These are phyloP conservation scores for Ganoderma sinense DNA, from an alignment of 1,284 basidiomycete species.

Conservation along the genomic window DNA sequence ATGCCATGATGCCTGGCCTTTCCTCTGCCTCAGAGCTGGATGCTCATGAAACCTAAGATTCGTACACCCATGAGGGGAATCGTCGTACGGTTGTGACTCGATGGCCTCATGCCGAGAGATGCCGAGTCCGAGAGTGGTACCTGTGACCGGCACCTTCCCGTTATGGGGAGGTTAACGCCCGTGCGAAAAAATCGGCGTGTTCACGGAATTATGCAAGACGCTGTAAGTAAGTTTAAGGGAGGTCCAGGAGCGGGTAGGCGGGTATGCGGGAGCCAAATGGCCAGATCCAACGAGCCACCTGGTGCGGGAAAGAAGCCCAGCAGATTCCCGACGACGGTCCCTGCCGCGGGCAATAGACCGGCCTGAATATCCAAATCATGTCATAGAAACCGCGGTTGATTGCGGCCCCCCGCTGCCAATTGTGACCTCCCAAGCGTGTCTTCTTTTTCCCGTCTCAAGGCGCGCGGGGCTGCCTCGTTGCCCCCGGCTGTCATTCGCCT, in stretches of 20 bases:
- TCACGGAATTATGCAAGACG: too few species aligned
- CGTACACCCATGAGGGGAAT: too few species aligned
- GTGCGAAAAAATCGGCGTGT: too few species aligned
- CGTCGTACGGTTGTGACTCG: too few species aligned
- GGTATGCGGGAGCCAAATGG: slow-evolving; percentile 1
- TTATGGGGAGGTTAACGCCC: too few species aligned
- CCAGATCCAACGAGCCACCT: slow-evolving; percentile 4
- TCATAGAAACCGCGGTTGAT: slow-evolving; percentile 17
- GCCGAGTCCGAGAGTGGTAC: too few species aligned
- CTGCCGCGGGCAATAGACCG: slow-evolving; percentile 5
- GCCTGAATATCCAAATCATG: slow-evolving; percentile 13
- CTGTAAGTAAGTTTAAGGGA: slow-evolving; percentile 14
- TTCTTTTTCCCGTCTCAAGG: not conserved
- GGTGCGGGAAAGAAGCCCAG: slow-evolving; percentile 6
- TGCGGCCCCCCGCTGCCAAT: slow-evolving; percentile 13
- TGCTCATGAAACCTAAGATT: too few species aligned
- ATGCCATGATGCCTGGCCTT: too few species aligned
- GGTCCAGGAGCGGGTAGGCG: not conserved
- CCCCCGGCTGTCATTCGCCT: not conserved
- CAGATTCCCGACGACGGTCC: not conserved
- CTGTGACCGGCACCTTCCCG: too few species aligned
- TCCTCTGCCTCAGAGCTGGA: too few species aligned
- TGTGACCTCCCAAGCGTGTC: not conserved
- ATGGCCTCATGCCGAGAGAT: too few species aligned
- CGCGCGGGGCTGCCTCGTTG: not conserved